These are phyloP conservation scores for Pistacia vera DNA, from an alignment of 345 rosid genomes.

Conservation along the genomic window DNA sequence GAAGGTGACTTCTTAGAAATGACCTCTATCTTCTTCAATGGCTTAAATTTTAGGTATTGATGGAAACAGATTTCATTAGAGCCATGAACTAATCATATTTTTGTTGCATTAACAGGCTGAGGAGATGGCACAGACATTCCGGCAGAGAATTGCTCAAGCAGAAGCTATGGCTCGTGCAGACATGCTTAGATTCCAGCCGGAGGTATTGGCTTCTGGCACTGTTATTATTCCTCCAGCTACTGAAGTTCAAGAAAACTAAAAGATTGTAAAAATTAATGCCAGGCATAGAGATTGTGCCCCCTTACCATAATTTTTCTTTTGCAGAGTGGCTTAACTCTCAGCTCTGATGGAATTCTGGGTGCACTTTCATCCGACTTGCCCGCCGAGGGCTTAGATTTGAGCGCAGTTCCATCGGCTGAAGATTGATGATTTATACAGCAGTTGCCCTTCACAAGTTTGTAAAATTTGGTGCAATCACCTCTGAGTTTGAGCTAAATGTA, in stretches of 20 bases:
- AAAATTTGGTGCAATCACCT: conserved; percentile 1
- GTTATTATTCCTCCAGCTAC: not conserved
- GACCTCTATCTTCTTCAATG: not conserved
- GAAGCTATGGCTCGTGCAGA: conserved; percentile 99
- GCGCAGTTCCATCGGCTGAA: conserved; percentile 44
- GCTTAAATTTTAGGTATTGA: not conserved
- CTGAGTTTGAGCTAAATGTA: conserved; percentile 1
- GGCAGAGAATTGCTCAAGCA: conserved; percentile 98
- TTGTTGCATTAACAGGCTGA: conserved; percentile 61
- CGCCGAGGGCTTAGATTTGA: conserved; percentile 77
- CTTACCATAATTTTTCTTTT: not conserved
- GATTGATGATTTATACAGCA: conserved; percentile 16
- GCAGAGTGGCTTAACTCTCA: conserved; percentile 86
- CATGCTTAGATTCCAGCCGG: conserved; percentile 97
- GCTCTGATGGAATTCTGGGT: conserved; percentile 80
- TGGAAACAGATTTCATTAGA: not conserved
- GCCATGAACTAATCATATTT: not conserved
- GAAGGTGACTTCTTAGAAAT: conserved; percentile 55
- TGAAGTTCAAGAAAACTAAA: not conserved
- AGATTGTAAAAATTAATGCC: not conserved
- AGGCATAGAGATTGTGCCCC: not conserved
- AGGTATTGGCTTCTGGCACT: conserved; percentile 44
- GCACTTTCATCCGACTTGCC: conserved; percentile 70
- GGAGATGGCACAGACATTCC: conserved; percentile 99
- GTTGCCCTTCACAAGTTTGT: not conserved